Conservation (phyloP, 2,329 filamentous ascomycete genomes). For the Thelonectria olida region DNA sequence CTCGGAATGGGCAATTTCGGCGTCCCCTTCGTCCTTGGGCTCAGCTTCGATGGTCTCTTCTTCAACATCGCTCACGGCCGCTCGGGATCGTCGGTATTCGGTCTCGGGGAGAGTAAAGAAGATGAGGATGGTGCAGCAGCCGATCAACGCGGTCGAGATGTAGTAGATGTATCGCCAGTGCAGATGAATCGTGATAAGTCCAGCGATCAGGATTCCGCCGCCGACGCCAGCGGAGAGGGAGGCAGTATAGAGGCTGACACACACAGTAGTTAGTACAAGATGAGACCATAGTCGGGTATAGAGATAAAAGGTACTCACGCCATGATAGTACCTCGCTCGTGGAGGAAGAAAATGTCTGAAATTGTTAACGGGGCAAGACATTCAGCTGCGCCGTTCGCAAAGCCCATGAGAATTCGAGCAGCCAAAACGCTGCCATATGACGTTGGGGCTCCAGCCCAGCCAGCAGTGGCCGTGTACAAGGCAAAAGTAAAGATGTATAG, state of each 20-base stretch:
- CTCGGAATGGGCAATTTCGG: slow-evolving; percentile 16
- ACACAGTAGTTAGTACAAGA: background rate
- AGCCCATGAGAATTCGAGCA: slow-evolving; percentile 26
- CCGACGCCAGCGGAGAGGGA: slow-evolving; percentile 51
- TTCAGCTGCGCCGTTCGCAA: slow-evolving; percentile 25
- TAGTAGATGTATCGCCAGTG: slow-evolving; percentile 60
- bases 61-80: background rate
- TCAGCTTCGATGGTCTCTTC: background rate
- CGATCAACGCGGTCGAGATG: slow-evolving; percentile 56
- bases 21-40: slow-evolving; percentile 11
- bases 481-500: slow-evolving; percentile 24
- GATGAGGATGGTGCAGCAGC: slow-evolving; percentile 53
- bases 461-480: slow-evolving; percentile 19
- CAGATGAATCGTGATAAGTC: slow-evolving; percentile 56
- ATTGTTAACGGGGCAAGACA: slow-evolving; percentile 56
- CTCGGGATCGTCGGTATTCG: slow-evolving; percentile 48
- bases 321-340: slow-evolving; percentile 61
- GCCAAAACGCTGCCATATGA: slow-evolving; percentile 21
- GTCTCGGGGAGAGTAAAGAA: slow-evolving; percentile 64
- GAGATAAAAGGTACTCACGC: slow-evolving; percentile 45
- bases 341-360: slow-evolving; percentile 62
- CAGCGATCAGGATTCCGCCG: slow-evolving; percentile 50
- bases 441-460: slow-evolving; percentile 19
- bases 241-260: slow-evolving; percentile 45
- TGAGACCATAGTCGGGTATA: background rate